phyloP scores from a whole-genome alignment of 345 rosid species.

The Heritiera fomes region DNA sequence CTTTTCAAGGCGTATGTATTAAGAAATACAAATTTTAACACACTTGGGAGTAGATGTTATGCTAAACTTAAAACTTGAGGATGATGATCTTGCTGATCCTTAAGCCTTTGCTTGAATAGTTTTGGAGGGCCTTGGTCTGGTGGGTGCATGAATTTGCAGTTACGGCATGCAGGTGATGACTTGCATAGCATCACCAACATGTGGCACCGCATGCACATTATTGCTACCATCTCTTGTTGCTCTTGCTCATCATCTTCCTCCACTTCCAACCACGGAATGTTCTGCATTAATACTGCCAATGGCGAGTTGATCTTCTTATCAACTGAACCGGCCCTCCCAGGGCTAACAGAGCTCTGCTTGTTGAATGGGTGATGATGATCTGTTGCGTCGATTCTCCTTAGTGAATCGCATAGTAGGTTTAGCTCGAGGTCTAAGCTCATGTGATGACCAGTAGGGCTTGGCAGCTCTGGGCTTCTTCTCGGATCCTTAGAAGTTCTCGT shows the following conservation, averaged over 20 bases:
- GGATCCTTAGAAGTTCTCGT: slow-evolving; percentile 59
- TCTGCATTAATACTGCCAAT: slow-evolving; percentile 27
- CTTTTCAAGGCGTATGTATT: neutral
- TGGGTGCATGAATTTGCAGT: slow-evolving; percentile 89
- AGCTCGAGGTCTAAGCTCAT: slow-evolving; percentile 81
- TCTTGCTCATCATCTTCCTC: slow-evolving; percentile 23
- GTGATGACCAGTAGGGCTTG: slow-evolving; percentile 29
- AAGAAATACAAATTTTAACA: neutral
- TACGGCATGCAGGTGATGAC: slow-evolving; percentile 79
- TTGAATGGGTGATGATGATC: slow-evolving; percentile 4
- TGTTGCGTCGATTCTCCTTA: slow-evolving; percentile 19
- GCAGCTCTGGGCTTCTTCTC: slow-evolving; percentile 34
- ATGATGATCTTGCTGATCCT: neutral
- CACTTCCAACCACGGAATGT: slow-evolving; percentile 52
- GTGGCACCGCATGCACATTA: slow-evolving; percentile 71
- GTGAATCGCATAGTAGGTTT: slow-evolving; percentile 54
- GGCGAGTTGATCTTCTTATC: slow-evolving; percentile 21
- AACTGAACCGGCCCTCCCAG: slow-evolving; percentile 14
- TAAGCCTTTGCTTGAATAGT: slow-evolving; percentile 50
- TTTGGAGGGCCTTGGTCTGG: slow-evolving; percentile 49
- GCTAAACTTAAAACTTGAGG: neutral
- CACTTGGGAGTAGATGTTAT: neutral
- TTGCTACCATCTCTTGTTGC: slow-evolving; percentile 70
- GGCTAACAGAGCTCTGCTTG: slow-evolving; percentile 20
- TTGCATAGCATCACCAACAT: slow-evolving; percentile 83